A percentile compares a stretch with the other conserved stretches of the same genome.
phyloP scores from a whole-genome alignment of 306 rosid genomes.

The Abrus precatorius region DNA sequence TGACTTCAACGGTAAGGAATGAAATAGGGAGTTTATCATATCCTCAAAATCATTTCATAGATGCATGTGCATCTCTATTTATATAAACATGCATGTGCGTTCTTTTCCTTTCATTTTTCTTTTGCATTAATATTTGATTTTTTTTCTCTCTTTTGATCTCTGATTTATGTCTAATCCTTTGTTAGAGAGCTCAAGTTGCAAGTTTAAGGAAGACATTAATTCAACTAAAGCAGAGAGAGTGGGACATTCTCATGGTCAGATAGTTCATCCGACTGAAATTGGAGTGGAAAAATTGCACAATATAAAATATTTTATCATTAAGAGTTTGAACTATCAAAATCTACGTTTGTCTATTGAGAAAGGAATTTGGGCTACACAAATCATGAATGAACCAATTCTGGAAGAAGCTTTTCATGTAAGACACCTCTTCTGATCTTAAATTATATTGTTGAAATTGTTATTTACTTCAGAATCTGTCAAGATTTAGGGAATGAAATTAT shows the following conservation, averaged over 20 bases:
- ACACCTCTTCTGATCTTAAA: constrained; percentile 29
- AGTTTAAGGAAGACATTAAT: constrained; percentile 55
- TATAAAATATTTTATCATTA: constrained; percentile 72
- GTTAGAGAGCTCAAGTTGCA: constrained; percentile 70
- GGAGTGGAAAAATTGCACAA: constrained; percentile 55
- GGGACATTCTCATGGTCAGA: constrained; percentile 50
- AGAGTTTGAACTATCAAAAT: constrained; percentile 79
- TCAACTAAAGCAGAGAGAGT: constrained; percentile 56
- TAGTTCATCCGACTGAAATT: constrained; percentile 52
- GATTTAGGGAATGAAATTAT: constrained; percentile 2
- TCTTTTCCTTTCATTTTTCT: background rate
- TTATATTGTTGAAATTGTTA: constrained; percentile 35
- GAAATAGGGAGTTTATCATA: background rate
- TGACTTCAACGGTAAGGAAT: constrained; percentile 9
- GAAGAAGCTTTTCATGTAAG: constrained; percentile 90
- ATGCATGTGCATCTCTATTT: constrained; percentile 8
- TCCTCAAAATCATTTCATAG: constrained; percentile 20
- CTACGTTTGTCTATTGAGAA: constrained; percentile 70
- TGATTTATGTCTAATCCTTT: constrained; percentile 45
- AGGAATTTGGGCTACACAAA: constrained; percentile 95
- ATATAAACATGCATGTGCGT: constrained; percentile 1
- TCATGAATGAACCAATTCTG: constrained; percentile 77
- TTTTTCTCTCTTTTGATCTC: constrained; percentile 11
- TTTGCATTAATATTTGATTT: background rate
- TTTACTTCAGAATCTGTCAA: constrained; percentile 1